Base-by-base conservation (phyloP, 768 basidiomycete species). In the Phallus indusiatus region DNA sequence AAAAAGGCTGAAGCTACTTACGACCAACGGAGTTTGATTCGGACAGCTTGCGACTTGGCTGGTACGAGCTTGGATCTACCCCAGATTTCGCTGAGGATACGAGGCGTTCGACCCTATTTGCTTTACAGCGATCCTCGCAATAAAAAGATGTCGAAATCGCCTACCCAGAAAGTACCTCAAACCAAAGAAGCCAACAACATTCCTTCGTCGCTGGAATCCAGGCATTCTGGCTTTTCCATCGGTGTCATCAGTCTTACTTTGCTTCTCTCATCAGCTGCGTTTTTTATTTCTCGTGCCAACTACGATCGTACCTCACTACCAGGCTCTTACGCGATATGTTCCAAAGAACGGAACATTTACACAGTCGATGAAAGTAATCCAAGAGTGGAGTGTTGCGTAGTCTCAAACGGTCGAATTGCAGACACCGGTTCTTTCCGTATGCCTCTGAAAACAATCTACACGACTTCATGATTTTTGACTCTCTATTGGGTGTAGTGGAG, bases 351-450 rank as follows among this genome's bases (percentile, higher is more conserved):
- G 24, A 76, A 71, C 46, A 82, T 91, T 35, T 90, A 90, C 68
- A 90, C 89, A 0, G 88, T 90, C 0, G 81, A 88, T 63, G 67
- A 75, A 9, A 55, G 64, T 1, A 67, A 68, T 8, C 81, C 84
- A 6, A 74, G 67, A 28, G 85, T 80, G 2, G 76, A 86, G 64
- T 89, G 87, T 62, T 72, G 88, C 18, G 71, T 79, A 36, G 74
- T 88, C 8, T 72, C 69, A 57, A 74, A 76, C 17, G 71, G 75
- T 22, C 71, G 65, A 28, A 80, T 90, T 34, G 55, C 69, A 20
- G 77, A 75, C 17, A 69, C 76, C 9, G 86, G 85, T 9, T 67
- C 71, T 48, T 70, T 77, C 55, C 74, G 83, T 85, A 65, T 86
- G 61, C 62, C 81, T 20, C 42, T 12, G 34, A 17, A 17, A 17